Percentiles rank a stretch among this genome's conserved stretches.
Evolutionary conservation across 1,139 yeast species (phyloP).

Genomic region (Pichia sp.): DNA sequence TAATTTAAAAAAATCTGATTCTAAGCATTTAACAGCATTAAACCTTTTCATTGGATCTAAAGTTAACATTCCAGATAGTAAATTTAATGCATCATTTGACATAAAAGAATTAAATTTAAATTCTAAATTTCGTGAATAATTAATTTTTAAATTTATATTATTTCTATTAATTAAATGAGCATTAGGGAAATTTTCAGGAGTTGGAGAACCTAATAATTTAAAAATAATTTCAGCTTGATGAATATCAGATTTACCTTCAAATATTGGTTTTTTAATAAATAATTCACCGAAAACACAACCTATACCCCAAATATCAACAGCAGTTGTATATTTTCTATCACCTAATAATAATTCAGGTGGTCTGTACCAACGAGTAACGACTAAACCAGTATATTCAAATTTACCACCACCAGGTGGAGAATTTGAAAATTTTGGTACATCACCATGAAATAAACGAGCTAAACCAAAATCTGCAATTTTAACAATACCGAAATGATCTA

Average conservation of each 20-base stretch:
- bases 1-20: constrained; percentile 58
- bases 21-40: constrained; percentile 74
- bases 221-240: constrained; percentile 86
- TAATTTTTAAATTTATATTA: constrained; percentile 25
- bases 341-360: constrained; percentile 91
- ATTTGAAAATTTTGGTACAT: constrained; percentile 42
- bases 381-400: constrained; percentile 77
- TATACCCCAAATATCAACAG: constrained; percentile 95
- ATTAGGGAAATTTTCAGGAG: constrained; percentile 56
- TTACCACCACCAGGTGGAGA: constrained; percentile 68
- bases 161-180: constrained; percentile 61
- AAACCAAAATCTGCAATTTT: constrained; percentile 93
- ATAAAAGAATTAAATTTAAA: constrained; percentile 34
- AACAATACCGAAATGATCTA: constrained; percentile 69
- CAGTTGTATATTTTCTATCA: constrained; percentile 80
- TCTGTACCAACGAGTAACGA: constrained; percentile 95
- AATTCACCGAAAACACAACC: constrained; percentile 96
- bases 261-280: constrained; percentile 72
- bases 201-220: constrained; percentile 77
- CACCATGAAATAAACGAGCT: constrained; percentile 76
- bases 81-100: constrained; percentile 31
- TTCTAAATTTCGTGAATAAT: constrained; percentile 52
- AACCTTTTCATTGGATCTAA: constrained; percentile 67
- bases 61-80: constrained; percentile 50
- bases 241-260: constrained; percentile 81